A percentile compares a stretch with the other conserved stretches of the same genome.
Evolutionary conservation across 352 stramenopile genomes (phyloP).

Genomic region (Pelagophyceae sp.): DNA sequence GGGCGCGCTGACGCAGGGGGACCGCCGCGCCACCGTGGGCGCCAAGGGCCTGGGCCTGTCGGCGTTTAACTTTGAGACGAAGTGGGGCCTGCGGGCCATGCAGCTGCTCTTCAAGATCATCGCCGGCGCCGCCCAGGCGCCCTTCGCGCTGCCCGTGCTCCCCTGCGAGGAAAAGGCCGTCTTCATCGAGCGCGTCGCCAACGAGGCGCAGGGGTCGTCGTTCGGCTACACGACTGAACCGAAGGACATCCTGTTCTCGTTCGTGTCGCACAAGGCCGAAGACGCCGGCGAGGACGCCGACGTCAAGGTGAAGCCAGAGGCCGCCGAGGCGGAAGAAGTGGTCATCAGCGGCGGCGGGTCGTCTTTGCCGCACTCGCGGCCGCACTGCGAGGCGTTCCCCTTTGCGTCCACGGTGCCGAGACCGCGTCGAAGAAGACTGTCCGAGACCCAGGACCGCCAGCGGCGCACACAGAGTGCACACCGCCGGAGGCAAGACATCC

Average conservation of each 20-base stretch:
- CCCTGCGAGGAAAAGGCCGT: background rate
- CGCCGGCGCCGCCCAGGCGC: background rate
- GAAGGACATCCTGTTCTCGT: conserved; percentile 4
- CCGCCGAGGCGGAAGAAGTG: background rate
- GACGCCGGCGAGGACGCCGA: conserved; percentile 1
- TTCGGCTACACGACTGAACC: background rate
- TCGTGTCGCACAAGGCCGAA: background rate
- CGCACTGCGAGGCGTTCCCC: background rate
- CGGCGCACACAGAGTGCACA: background rate
- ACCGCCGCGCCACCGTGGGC: conserved; percentile 36
- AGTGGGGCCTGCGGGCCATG: background rate
- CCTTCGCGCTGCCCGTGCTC: background rate
- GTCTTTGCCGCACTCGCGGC: conserved; percentile 2
- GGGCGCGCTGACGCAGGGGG: conserved; percentile 47
- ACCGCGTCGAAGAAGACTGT: background rate
- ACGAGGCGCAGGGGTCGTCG: background rate
- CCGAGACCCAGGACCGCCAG: background rate
- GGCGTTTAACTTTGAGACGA: conserved; percentile 15
- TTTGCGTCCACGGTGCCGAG: background rate
- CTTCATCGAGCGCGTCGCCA: background rate
- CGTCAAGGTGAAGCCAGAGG: background rate
- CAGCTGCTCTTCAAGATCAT: background rate
- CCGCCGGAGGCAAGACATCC: background rate
- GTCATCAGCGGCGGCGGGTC: background rate
- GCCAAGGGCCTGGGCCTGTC: conserved; percentile 26